Evolutionary conservation across 371 early-diverging fungal genomes (phyloP).

Genomic region (Rhizomucor miehei): DNA sequence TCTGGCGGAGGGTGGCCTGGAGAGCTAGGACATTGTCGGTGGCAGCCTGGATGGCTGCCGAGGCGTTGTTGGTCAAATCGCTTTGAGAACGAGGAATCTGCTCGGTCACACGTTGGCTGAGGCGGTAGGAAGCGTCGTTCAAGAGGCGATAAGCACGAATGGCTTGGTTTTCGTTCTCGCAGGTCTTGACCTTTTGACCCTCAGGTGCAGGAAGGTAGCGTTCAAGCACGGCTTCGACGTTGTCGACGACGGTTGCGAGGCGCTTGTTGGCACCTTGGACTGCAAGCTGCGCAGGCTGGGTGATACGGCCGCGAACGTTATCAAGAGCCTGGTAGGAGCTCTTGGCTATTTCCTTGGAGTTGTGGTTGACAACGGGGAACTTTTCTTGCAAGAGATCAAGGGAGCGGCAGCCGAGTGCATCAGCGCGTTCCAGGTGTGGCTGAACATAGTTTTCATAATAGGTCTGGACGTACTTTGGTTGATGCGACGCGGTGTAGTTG

Average conservation of each 20-base stretch:
- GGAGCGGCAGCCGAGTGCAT: slow-evolving; percentile 63
- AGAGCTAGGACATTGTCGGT: slow-evolving; percentile 16
- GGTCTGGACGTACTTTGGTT: slow-evolving; percentile 44
- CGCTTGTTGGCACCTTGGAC: slow-evolving; percentile 35
- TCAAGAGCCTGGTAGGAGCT: slow-evolving; percentile 16
- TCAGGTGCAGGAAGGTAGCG: slow-evolving; percentile 45
- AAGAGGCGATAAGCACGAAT: slow-evolving; percentile 32
- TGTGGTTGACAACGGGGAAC: slow-evolving; percentile 63
- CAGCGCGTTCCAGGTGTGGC: slow-evolving; percentile 55
- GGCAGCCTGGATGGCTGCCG: slow-evolving; percentile 22
- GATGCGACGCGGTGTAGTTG: slow-evolving; percentile 13
- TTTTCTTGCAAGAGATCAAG: slow-evolving; percentile 60
- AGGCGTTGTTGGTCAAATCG: slow-evolving; percentile 14
- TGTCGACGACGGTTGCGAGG: slow-evolving; percentile 40
- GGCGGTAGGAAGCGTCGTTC: slow-evolving; percentile 25
- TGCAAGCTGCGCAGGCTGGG: slow-evolving; percentile 28
- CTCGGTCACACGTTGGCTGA: slow-evolving; percentile 24
- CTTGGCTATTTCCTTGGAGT: slow-evolving; percentile 49
- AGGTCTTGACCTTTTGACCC: slow-evolving; percentile 25
- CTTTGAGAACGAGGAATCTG: slow-evolving; percentile 34
- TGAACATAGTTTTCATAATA: slow-evolving; percentile 51
- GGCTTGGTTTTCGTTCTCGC: slow-evolving; percentile 36
- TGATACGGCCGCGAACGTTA: slow-evolving; percentile 33
- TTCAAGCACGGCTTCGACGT: slow-evolving; percentile 43
- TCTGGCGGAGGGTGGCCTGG: slow-evolving; percentile 19